Percentiles rank a stretch among this genome's conserved stretches.
Evolutionary conservation across 768 basidiomycete genomes (phyloP).

Genomic region (Naematelia aurantialba): DNA sequence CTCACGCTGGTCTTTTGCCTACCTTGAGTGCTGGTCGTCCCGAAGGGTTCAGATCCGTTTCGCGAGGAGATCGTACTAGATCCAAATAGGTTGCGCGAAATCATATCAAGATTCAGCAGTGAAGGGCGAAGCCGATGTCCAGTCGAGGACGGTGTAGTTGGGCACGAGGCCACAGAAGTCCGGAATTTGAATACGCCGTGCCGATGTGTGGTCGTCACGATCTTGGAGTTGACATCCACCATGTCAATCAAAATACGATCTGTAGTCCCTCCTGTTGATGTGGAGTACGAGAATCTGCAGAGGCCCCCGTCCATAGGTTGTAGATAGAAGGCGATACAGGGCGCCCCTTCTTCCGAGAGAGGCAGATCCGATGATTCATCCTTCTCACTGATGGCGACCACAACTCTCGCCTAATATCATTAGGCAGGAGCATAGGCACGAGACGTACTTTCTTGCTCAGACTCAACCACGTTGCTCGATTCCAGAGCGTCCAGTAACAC

Average conservation of each 20-base stretch:
- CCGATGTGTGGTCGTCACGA: constrained; percentile 70
- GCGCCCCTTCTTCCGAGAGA: constrained; percentile 64
- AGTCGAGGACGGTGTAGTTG: constrained; percentile 72
- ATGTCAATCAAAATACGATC: constrained; percentile 70
- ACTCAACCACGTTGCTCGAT: constrained; percentile 52
- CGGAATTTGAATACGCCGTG: constrained; percentile 84
- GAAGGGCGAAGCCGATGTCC: constrained; percentile 68
- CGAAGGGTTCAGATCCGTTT: constrained; percentile 63
- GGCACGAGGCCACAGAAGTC: constrained; percentile 70
- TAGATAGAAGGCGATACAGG: constrained; percentile 73
- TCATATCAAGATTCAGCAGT: constrained; percentile 84
- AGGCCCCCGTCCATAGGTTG: constrained; percentile 81
- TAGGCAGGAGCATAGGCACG: neutral
- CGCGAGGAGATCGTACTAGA: constrained; percentile 43
- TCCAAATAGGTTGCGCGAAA: constrained; percentile 85
- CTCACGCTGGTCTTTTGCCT: constrained; percentile 59
- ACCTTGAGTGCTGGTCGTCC: constrained; percentile 57
- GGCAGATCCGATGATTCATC: constrained; percentile 74
- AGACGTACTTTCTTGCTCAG: neutral
- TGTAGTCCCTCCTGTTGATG: constrained; percentile 18
- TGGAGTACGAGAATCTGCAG: constrained; percentile 61
- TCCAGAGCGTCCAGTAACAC: constrained; percentile 87
- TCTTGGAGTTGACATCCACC: constrained; percentile 65
- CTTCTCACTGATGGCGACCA: constrained; percentile 75
- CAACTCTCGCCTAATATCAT: constrained; percentile 68